Evolutionary conservation across 345 rosid species (phyloP), one percentile per base, ranked within the genome.

Genomic region (Psidium friedrichsthalianum): DNA sequence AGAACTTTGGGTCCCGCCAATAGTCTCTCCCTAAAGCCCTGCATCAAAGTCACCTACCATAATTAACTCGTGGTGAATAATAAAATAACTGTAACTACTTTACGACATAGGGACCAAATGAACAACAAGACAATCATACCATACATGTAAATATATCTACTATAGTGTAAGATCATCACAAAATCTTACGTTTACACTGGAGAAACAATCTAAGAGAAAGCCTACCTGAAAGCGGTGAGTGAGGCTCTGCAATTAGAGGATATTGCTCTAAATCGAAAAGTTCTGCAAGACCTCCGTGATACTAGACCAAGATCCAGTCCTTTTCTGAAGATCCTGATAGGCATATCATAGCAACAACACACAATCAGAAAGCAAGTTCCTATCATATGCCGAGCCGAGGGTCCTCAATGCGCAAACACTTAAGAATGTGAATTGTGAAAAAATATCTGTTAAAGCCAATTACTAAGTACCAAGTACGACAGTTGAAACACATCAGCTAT

Each of bases 291-390:
- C 98, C 88, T 96, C 98, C 56, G 99, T 58, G 98, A 96, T 88
- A 96, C 95, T 80, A 96, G 85, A 74, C 98, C 99, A 91, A 95
- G 99, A 88, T 95, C 99, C 89, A 96, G 94, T 85, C 99, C 99
- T 83, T 83, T 94, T 92, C 86, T 94, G 99, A 86, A 96, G 94
- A 88, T 96, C 99, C 99, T 96, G 95, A 58, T 27, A 89, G 87
- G 82, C 83, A 85, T 82, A 69, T 5, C 20, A 87, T 44, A 84
- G 36, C 54, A 86, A 36, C n/a, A n/a, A n/a, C n/a, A n/a, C 36
- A 51, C 84, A 49, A 82, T 82, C 44, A 82, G 84, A n/a, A 51
- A 82, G 84, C 56, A 29, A 47, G 58, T 27, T 16, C 0, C 18
- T 36, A n/a, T 18, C 25, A 69, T 69, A 69, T 36, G 47, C 80